Evolutionary conservation across 192 early-diverging fungal species (phyloP).

Genomic region (Thamnidium elegans): DNA sequence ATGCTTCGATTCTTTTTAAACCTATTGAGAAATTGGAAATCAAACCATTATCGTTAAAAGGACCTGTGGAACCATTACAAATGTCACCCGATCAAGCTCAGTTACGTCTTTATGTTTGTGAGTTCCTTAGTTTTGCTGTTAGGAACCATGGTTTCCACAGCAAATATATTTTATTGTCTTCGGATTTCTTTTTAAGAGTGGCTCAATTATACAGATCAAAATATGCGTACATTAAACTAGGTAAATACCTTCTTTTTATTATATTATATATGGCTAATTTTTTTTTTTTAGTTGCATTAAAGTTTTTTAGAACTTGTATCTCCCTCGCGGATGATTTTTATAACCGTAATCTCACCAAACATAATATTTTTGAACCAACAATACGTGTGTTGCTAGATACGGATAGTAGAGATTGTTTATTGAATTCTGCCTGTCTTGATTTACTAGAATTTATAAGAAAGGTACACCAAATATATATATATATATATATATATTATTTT

Average conservation of each 20-base stretch:
- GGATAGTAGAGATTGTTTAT: constrained; percentile 71
- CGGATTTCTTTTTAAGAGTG: constrained; percentile 58
- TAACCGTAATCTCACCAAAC: constrained; percentile 69
- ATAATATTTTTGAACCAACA: constrained; percentile 68
- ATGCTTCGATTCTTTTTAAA: constrained; percentile 56
- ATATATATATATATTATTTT: constrained; percentile 14
- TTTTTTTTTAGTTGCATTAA: constrained; percentile 61
- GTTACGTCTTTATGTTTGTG: constrained; percentile 63
- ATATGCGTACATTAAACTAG: constrained; percentile 66
- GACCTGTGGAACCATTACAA: constrained; percentile 10
- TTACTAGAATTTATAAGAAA: constrained; percentile 79
- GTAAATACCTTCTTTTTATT: constrained; percentile 34
- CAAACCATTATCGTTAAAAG: constrained; percentile 29
- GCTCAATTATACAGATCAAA: constrained; percentile 63
- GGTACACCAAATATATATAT: no score
- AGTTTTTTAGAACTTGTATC: constrained; percentile 76
- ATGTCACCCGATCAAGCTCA: constrained; percentile 37
- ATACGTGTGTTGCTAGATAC: constrained; percentile 60
- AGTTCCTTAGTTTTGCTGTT: constrained; percentile 74
- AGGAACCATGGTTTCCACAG: constrained; percentile 70
- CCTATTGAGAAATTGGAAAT: constrained; percentile 56
- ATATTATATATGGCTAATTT: not conserved
- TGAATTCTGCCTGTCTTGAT: constrained; percentile 89
- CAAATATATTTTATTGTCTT: constrained; percentile 73
- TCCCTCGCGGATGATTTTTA: constrained; percentile 83